These are phyloP conservation scores for Aciculosporium take DNA, from an alignment of 2,329 filamentous ascomycete genomes.

Conservation along the genomic window DNA sequence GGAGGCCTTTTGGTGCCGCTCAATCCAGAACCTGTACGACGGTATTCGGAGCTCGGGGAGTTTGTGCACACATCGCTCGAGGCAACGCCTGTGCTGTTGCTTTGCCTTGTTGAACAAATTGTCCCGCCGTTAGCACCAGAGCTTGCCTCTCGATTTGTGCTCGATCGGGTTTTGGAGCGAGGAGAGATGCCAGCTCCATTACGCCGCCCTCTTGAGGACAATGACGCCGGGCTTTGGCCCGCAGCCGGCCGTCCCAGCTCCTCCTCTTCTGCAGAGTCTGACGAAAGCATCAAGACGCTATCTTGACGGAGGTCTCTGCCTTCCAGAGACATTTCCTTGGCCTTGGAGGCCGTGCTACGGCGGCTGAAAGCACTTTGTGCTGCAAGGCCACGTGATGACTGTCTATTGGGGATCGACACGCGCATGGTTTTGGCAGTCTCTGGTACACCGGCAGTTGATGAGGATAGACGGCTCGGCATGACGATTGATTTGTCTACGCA, in stretches of 20 bases:
- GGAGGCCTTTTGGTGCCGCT: slow-evolving; percentile 12
- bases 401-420: slow-evolving; percentile 11
- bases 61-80: slow-evolving; percentile 28
- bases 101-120: slow-evolving; percentile 18
- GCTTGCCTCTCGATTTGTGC: slow-evolving; percentile 8
- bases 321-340: slow-evolving; percentile 30
- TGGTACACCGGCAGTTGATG: slow-evolving; percentile 3
- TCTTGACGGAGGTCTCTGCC: slow-evolving; percentile 39
- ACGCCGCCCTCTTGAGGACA: background rate
- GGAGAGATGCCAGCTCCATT: slow-evolving; percentile 4
- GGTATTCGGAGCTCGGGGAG: slow-evolving; percentile 18
- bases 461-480: background rate
- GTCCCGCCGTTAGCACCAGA: background rate
- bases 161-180: slow-evolving; percentile 3
- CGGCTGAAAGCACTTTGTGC: slow-evolving; percentile 40
- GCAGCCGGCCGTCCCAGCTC: background rate
- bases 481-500: background rate
- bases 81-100: slow-evolving; percentile 26
- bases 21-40: slow-evolving; percentile 4
- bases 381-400: slow-evolving; percentile 24
- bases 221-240: background rate
- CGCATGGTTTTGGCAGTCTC: slow-evolving; percentile 11
- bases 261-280: slow-evolving; percentile 38
- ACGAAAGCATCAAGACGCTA: slow-evolving; percentile 42
- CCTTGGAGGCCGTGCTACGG: slow-evolving; percentile 37